phyloP scores from a whole-genome alignment of 1,284 basidiomycete species.

The Sanghuangporus weigelae region DNA sequence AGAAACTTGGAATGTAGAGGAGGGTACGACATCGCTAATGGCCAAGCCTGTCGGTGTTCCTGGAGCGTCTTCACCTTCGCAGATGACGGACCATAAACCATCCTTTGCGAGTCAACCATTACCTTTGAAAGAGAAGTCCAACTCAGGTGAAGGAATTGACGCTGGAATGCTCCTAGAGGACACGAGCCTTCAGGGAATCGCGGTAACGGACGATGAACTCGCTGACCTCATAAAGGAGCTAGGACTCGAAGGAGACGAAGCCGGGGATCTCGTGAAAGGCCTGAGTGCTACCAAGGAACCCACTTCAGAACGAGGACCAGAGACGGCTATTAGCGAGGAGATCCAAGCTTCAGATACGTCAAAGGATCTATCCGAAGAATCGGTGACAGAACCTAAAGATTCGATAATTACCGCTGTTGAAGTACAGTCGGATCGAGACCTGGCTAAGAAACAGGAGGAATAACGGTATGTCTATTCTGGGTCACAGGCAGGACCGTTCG shows the following conservation, averaged over 20 bases:
- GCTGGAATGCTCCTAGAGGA: conserved; percentile 60
- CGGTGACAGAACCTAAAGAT: background rate
- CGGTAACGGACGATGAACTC: conserved; percentile 71
- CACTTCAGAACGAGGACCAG: background rate
- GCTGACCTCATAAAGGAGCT: conserved; percentile 62
- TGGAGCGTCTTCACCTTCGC: conserved; percentile 61
- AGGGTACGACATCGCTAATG: conserved; percentile 47
- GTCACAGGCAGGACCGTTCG: background rate
- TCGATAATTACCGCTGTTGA: background rate
- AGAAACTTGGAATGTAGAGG: conserved; percentile 58
- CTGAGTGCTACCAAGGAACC: conserved; percentile 27
- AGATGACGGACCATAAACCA: conserved; percentile 64
- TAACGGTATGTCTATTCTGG: background rate
- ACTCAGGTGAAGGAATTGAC: conserved; percentile 53
- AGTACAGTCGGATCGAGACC: background rate
- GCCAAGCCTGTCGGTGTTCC: conserved; percentile 69
- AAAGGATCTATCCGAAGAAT: background rate
- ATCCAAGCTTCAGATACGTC: background rate
- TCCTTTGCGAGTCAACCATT: conserved; percentile 48
- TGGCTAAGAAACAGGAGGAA: background rate
- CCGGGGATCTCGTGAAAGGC: conserved; percentile 61
- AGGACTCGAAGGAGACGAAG: conserved; percentile 67
- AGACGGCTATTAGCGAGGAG: background rate
- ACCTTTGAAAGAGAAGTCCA: conserved; percentile 42
- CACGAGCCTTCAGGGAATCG: conserved; percentile 68